Conservation (phyloP, 2,329 filamentous ascomycete genomes). For the Hypoxylon sp. region DNA sequence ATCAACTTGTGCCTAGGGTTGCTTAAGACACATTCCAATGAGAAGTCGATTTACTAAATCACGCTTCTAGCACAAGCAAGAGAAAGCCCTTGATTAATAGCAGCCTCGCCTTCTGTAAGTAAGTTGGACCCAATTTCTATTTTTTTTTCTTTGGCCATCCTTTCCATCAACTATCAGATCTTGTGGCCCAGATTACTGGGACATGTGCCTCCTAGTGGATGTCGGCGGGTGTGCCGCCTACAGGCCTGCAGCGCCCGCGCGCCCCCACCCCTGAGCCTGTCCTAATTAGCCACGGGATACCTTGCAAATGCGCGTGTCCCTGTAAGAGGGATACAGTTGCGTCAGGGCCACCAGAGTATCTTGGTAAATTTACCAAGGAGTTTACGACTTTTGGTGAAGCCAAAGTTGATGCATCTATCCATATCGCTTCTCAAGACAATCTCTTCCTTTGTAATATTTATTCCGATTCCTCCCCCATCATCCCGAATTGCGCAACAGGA, state of each 20-base stretch:
- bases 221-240: constrained; percentile 46
- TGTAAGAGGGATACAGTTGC: constrained; percentile 47
- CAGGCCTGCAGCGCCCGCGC: constrained; percentile 38
- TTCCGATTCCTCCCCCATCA: neutral
- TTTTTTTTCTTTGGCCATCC: constrained; percentile 17
- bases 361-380: constrained; percentile 29
- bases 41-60: constrained; percentile 4
- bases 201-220: constrained; percentile 30
- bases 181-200: constrained; percentile 35
- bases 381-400: constrained; percentile 25
- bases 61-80: constrained; percentile 2
- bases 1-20: neutral
- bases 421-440: constrained; percentile 3
- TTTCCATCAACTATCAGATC: constrained; percentile 26
- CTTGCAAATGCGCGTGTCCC: constrained; percentile 50
- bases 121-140: constrained; percentile 8
- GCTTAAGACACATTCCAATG: constrained; percentile 30
- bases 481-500: constrained; percentile 2
- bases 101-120: constrained; percentile 26
- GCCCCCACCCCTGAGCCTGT: constrained; percentile 41
- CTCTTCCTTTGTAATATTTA: constrained; percentile 8
- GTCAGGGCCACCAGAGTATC: constrained; percentile 43
- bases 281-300: constrained; percentile 43
- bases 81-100: constrained; percentile 13
- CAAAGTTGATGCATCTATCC: constrained; percentile 26